Conservation (phyloP, 495 filamentous ascomycete species). For the Neurospora africana region DNA sequence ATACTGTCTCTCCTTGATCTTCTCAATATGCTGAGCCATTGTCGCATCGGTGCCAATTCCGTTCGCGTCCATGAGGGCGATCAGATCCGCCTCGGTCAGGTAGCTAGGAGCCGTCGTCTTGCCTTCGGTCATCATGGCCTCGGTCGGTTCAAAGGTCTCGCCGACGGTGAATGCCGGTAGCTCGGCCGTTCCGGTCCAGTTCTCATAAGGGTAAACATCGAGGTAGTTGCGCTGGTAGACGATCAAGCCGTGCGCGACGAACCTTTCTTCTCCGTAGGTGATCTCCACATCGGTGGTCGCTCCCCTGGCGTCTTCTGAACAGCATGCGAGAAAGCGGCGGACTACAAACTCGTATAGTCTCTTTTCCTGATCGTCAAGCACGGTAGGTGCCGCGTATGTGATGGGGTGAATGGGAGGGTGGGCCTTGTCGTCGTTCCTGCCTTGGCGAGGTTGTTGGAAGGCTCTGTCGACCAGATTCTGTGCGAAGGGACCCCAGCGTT, state of each 20-base stretch:
- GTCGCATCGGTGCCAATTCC: slow-evolving; percentile 97
- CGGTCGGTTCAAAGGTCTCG: slow-evolving; percentile 77
- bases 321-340: slow-evolving; percentile 92
- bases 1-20: slow-evolving; percentile 84
- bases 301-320: slow-evolving; percentile 87
- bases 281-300: slow-evolving; percentile 76
- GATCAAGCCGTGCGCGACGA: slow-evolving; percentile 70
- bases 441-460: slow-evolving; percentile 72
- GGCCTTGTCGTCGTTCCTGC: slow-evolving; percentile 85
- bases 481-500: slow-evolving; percentile 73
- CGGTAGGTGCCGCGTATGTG: slow-evolving; percentile 55
- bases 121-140: slow-evolving; percentile 80
- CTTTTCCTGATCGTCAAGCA: slow-evolving; percentile 54
- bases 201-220: slow-evolving; percentile 92
- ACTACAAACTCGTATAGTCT: slow-evolving; percentile 88
- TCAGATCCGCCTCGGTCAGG: slow-evolving; percentile 92
- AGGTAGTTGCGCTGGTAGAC: slow-evolving; percentile 87
- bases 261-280: slow-evolving; percentile 71
- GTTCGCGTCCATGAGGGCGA: slow-evolving; percentile 96
- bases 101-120: slow-evolving; percentile 77
- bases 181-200: slow-evolving; percentile 79
- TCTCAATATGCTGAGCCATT: slow-evolving; percentile 96
- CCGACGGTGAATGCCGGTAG: slow-evolving; percentile 68
- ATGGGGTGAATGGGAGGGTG: slow-evolving; percentile 97
- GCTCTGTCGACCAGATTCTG: slow-evolving; percentile 65